phyloP scores from a whole-genome alignment of 208 protist genomes.

The Trypanosoma vivax region DNA sequence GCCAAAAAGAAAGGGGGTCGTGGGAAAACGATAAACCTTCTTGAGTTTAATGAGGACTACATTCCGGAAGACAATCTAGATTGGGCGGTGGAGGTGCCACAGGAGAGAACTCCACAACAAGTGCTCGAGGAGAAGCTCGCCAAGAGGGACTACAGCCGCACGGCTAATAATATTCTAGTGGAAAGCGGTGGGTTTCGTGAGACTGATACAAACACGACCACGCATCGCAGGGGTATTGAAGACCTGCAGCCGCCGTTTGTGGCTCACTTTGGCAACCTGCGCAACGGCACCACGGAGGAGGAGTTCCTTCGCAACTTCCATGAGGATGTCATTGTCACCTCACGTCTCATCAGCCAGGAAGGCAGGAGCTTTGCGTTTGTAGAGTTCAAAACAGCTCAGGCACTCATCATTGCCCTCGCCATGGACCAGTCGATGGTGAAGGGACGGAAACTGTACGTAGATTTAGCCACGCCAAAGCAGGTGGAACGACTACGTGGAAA shows the following conservation, averaged over 20 bases:
- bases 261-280: conserved; percentile 81
- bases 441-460: conserved; percentile 71
- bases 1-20: conserved; percentile 66
- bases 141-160: conserved; percentile 55
- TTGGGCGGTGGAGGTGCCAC: conserved; percentile 64
- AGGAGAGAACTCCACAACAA: conserved; percentile 49
- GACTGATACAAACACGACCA: conserved; percentile 15
- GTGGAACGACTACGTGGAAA: conserved; percentile 63
- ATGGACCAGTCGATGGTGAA: conserved; percentile 53
- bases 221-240: conserved; percentile 9
- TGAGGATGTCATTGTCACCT: conserved; percentile 45
- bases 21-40: conserved; percentile 77
- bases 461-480: conserved; percentile 74
- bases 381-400: conserved; percentile 65
- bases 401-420: conserved; percentile 56
- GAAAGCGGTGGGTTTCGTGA: conserved; percentile 62
- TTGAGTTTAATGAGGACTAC: conserved; percentile 75
- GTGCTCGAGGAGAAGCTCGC: conserved; percentile 50
- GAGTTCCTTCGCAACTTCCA: conserved; percentile 64
- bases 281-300: conserved; percentile 71
- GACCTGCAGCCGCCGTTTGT: conserved; percentile 71
- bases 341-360: conserved; percentile 70
- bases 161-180: conserved; percentile 44
- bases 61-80: conserved; percentile 70
- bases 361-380: conserved; percentile 82